Evolutionary conservation across 345 rosid species (phyloP).

Genomic region (Orychophragmus violaceus): DNA sequence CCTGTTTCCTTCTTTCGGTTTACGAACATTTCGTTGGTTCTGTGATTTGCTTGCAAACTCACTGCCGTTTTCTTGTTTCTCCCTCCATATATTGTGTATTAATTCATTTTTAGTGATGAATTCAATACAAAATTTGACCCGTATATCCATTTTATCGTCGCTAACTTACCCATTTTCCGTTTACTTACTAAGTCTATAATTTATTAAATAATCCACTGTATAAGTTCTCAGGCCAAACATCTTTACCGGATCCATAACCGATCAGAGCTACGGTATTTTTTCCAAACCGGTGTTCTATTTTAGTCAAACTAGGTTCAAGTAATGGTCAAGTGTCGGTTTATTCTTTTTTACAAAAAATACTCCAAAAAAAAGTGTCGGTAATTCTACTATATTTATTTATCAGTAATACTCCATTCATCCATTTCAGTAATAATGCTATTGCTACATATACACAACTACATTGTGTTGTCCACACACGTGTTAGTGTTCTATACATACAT

Average conservation of each 20-base stretch:
- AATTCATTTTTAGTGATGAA: neutral
- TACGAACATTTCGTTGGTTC: slow-evolving; percentile 9
- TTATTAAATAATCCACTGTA: too few relatives aligned
- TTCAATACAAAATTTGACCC: neutral
- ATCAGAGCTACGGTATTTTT: neutral
- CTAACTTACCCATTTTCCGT: neutral
- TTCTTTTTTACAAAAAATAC: too few relatives aligned
- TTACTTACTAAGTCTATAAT: too few relatives aligned
- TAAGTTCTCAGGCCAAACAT: neutral
- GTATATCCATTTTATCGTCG: neutral
- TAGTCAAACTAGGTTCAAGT: slow-evolving; percentile 10
- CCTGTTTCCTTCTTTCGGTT: neutral
- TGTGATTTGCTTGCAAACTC: neutral
- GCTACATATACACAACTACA: too few relatives aligned
- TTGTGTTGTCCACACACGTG: slow-evolving; percentile 5
- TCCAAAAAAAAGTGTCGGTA: too few relatives aligned
- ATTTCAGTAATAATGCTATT: too few relatives aligned
- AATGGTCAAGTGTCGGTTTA: slow-evolving; percentile 2
- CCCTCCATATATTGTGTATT: neutral
- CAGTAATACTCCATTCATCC: too few relatives aligned
- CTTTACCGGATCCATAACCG: neutral
- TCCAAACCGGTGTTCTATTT: neutral
- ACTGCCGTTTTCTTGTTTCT: neutral
- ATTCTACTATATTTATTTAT: too few relatives aligned
- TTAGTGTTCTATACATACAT: neutral